These are phyloP conservation scores for Miscanthus sacchariflorus DNA, from an alignment of 202 grass and related monocot species.

Conservation along the genomic window DNA sequence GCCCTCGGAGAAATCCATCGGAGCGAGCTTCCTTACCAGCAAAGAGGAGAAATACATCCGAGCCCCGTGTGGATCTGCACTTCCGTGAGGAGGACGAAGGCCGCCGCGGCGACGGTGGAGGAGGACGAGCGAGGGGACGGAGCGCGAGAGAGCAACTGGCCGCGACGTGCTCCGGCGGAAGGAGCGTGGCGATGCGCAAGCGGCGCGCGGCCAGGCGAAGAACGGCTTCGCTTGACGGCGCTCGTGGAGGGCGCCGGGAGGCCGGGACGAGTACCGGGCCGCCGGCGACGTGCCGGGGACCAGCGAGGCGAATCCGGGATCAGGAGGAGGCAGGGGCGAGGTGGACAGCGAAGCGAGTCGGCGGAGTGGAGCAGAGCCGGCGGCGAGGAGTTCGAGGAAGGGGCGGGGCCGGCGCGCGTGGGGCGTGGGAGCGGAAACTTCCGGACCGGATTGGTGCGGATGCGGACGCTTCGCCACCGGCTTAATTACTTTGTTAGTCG, in stretches of 20 bases:
- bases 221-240: neutral
- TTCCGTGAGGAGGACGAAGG: neutral
- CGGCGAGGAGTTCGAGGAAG: constrained; percentile 40
- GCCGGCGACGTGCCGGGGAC: neutral
- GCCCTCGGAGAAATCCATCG: constrained; percentile 1
- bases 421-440: neutral
- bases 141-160: neutral
- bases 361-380: constrained; percentile 23
- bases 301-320: neutral
- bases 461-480: neutral
- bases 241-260: neutral
- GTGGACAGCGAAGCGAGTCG: constrained; percentile 34
- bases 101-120: neutral
- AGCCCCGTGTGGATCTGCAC: constrained; percentile 22
- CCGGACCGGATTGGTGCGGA: neutral
- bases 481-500: constrained; percentile 6
- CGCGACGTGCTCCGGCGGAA: neutral
- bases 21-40: neutral
- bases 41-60: neutral
- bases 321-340: neutral
- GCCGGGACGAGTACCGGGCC: neutral
- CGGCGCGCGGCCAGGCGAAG: neutral
- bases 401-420: neutral
- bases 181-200: neutral
- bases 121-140: neutral